phyloP scores from a whole-genome alignment of 441 rosid genomes.

The Capsella rubella region DNA sequence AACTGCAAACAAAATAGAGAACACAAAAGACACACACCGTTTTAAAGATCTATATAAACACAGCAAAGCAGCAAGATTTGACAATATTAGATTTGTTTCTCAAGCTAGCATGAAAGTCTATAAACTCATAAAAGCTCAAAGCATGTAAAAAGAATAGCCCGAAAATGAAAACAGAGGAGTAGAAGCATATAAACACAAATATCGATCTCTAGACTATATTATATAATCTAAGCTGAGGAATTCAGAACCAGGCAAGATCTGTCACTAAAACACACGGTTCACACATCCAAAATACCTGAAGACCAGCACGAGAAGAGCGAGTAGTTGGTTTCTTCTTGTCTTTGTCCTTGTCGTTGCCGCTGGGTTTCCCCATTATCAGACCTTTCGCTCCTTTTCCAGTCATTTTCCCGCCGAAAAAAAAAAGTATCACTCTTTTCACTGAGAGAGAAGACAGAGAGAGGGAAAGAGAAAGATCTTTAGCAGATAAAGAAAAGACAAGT shows the following conservation, averaged over 20 bases:
- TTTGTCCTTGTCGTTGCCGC: slow-evolving; percentile 64
- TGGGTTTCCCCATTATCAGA: slow-evolving; percentile 65
- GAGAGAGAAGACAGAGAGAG: not conserved
- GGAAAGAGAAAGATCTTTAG: not conserved
- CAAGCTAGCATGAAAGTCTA: not conserved
- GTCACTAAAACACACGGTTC: not conserved
- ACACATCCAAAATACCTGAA: slow-evolving; percentile 56
- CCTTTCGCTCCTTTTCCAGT: slow-evolving; percentile 74
- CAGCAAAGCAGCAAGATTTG: not conserved
- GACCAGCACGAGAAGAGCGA: slow-evolving; percentile 96
- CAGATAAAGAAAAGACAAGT: not conserved
- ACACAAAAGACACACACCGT: not conserved
- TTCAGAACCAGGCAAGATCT: slow-evolving; percentile 23
- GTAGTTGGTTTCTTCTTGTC: slow-evolving; percentile 88
- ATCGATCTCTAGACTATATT: not conserved
- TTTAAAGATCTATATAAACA: not conserved
- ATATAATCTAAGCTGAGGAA: not conserved
- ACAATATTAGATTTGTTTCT: not conserved
- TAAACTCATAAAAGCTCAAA: slow-evolving; percentile 13
- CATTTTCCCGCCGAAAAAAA: slow-evolving; percentile 48
- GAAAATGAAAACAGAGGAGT: slow-evolving; percentile 28
- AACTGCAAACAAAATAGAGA: slow-evolving; percentile 53
- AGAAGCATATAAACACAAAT: not conserved
- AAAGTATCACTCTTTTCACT: slow-evolving; percentile 5
- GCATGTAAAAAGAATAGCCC: not conserved